Evolutionary conservation across 2,329 filamentous ascomycete species (phyloP).

Genomic region (Fusarium luffae): DNA sequence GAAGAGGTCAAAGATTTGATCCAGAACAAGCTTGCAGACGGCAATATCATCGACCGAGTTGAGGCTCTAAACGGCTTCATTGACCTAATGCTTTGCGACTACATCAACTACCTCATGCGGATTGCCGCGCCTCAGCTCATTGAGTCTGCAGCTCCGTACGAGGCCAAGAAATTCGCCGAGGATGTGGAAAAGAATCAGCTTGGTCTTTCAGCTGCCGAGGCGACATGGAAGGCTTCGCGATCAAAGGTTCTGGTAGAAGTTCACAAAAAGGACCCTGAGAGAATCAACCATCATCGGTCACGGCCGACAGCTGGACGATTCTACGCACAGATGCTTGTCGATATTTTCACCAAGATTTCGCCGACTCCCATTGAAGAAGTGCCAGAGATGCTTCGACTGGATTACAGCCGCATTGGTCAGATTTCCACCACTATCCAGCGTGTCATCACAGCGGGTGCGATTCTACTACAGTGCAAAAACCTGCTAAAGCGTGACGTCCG

Average conservation of each 20-base stretch:
- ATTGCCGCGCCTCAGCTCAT: constrained; percentile 77
- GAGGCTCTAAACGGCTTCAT: constrained; percentile 81
- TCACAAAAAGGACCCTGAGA: constrained; percentile 75
- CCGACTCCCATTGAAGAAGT: constrained; percentile 65
- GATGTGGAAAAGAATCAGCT: constrained; percentile 68
- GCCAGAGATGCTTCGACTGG: constrained; percentile 80
- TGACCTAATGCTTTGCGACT: constrained; percentile 81
- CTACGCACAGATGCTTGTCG: constrained; percentile 80
- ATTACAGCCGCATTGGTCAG: constrained; percentile 68
- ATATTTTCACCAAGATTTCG: constrained; percentile 76
- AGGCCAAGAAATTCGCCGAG: constrained; percentile 76
- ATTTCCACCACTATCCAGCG: constrained; percentile 57
- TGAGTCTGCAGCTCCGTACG: constrained; percentile 77
- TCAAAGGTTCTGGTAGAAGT: constrained; percentile 73
- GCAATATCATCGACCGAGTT: constrained; percentile 78
- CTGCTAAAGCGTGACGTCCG: constrained; percentile 84
- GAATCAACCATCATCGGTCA: constrained; percentile 69
- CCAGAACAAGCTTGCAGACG: constrained; percentile 68
- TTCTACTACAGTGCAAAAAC: constrained; percentile 84
- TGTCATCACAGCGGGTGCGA: constrained; percentile 78
- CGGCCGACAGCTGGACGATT: constrained; percentile 75
- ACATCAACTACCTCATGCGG: constrained; percentile 82
- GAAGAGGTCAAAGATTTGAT: constrained; percentile 76
- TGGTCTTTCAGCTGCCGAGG: constrained; percentile 68
- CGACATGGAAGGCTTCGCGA: constrained; percentile 73